Conservation (phyloP, 805 yeast genomes). For the Lipomyces yamanashiensis region DNA sequence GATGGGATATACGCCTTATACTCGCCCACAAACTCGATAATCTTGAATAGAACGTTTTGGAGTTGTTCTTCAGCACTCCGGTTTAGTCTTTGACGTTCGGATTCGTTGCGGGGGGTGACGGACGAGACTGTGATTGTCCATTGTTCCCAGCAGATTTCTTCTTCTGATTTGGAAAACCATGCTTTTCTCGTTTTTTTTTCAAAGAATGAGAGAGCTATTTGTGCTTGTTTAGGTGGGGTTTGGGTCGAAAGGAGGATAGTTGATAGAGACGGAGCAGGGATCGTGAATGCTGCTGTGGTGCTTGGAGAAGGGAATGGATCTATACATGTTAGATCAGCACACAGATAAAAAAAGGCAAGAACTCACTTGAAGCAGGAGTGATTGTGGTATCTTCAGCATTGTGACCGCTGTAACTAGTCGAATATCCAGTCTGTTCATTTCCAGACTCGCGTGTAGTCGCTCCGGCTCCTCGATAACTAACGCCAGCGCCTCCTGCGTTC, state of each 20-base stretch:
- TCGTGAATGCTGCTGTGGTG: slow-evolving; percentile 27
- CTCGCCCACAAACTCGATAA: slow-evolving; percentile 58
- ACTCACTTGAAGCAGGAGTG: background rate
- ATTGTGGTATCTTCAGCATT: background rate
- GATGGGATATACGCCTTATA: slow-evolving; percentile 75
- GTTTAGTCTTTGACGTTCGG: slow-evolving; percentile 17
- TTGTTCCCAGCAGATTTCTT: slow-evolving; percentile 67
- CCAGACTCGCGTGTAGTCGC: background rate
- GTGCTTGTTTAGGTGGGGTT: slow-evolving; percentile 17
- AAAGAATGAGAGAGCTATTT: slow-evolving; percentile 39
- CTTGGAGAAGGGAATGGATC: slow-evolving; percentile 10
- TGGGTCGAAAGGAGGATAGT: slow-evolving; percentile 17
- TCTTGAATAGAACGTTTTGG: slow-evolving; percentile 49
- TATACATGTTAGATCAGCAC: background rate
- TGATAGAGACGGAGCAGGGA: background rate
- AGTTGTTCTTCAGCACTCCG: slow-evolving; percentile 44
- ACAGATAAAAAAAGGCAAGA: background rate
- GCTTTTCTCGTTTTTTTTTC: slow-evolving; percentile 48
- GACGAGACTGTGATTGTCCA: slow-evolving; percentile 64
- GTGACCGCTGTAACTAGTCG: background rate
- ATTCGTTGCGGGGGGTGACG: slow-evolving; percentile 41
- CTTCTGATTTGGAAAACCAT: slow-evolving; percentile 59
- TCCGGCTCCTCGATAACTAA: slow-evolving; percentile 12
- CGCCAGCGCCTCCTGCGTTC: background rate
- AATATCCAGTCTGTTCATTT: background rate